Evolutionary conservation across 805 yeast genomes (phyloP).

Genomic region (Lipomyces starkeyi): DNA sequence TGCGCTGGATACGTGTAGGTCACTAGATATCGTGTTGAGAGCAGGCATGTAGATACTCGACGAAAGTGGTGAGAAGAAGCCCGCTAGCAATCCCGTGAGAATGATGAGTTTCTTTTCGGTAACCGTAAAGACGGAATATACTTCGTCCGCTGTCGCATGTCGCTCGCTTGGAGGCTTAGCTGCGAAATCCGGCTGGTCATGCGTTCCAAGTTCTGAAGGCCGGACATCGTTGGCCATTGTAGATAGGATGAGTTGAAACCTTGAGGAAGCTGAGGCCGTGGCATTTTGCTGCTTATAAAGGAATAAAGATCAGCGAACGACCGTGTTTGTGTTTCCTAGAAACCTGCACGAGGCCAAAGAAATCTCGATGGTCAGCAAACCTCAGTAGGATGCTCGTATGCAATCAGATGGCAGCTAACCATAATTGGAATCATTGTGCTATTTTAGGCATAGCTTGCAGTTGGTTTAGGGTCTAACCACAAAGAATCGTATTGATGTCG

Average conservation of each 20-base stretch:
- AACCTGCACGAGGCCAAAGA: no score
- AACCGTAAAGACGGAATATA: slow-evolving; percentile 21
- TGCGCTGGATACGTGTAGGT: slow-evolving; percentile 62
- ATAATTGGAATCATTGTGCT: no score
- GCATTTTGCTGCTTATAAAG: no score
- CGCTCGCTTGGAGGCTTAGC: slow-evolving; percentile 2
- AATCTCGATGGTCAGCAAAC: no score
- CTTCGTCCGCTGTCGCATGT: background rate
- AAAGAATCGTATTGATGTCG: no score
- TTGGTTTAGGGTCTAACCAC: no score
- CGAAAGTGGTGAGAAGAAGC: slow-evolving; percentile 71
- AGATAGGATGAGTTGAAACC: background rate
- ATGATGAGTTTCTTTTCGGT: slow-evolving; percentile 46
- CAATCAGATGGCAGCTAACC: no score
- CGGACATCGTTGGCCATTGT: background rate
- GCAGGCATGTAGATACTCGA: slow-evolving; percentile 84
- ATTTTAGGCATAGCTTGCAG: no score
- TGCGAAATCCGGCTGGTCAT: background rate
- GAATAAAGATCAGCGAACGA: no score
- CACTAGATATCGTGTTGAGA: slow-evolving; percentile 59
- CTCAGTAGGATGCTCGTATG: no score
- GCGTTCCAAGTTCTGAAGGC: background rate
- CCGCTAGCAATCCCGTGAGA: slow-evolving; percentile 52
- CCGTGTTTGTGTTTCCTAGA: no score
- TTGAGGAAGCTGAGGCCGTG: no score